phyloP scores from a whole-genome alignment of 2,329 filamentous ascomycete species.

The Penicillium brevicompactum region DNA sequence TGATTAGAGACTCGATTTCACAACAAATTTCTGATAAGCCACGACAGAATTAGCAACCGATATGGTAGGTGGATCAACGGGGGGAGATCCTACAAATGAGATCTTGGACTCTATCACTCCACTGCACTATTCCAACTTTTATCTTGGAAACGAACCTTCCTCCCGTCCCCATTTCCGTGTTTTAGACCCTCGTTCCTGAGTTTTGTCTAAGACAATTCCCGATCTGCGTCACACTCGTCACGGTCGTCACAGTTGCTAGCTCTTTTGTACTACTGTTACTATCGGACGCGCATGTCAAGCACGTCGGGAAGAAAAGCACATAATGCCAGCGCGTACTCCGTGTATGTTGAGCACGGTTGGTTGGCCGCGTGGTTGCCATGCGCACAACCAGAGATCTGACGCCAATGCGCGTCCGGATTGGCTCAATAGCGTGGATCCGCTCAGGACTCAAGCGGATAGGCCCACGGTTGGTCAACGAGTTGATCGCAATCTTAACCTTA shows the following conservation, averaged over 20 bases:
- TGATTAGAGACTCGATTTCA: not conserved
- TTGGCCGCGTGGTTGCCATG: not conserved
- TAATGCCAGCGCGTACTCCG: too few relatives aligned
- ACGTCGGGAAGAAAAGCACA: not conserved
- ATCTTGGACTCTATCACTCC: not conserved
- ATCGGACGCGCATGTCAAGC: not conserved
- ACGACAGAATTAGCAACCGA: not conserved
- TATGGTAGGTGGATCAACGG: not conserved
- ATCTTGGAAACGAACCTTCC: not conserved
- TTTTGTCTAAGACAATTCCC: not conserved
- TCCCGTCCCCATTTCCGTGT: conserved; percentile 1
- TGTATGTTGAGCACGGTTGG: not conserved
- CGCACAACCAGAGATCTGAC: not conserved
- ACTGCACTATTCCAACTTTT: not conserved
- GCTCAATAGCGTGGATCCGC: not conserved
- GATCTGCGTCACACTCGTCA: not conserved
- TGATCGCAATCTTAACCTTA: not conserved
- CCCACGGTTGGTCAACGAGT: not conserved
- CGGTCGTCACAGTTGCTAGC: too few relatives aligned
- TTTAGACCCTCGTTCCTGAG: not conserved
- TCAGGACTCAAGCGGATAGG: not conserved
- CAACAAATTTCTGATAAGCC: conserved; percentile 6
- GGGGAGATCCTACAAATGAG: conserved; percentile 1
- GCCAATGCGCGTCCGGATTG: not conserved
- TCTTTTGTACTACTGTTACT: not conserved